Percentiles rank a stretch among this genome's conserved stretches.
These are phyloP conservation scores for Yamadazyma trypodendri DNA, from an alignment of 1,139 yeast species.

Conservation along the genomic window DNA sequence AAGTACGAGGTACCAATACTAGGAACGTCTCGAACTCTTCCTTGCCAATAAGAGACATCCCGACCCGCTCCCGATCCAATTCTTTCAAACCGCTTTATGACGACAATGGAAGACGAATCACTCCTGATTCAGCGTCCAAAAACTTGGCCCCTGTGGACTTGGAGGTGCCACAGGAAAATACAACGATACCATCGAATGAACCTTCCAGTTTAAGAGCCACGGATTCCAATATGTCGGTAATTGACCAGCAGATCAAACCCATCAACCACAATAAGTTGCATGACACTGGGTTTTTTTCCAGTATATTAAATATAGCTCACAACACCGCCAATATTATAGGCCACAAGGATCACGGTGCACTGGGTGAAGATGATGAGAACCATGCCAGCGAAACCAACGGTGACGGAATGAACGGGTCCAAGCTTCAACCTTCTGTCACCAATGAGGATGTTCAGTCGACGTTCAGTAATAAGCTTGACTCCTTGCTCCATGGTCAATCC, in stretches of 20 bases:
- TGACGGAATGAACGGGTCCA: no score
- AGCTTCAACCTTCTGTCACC: neutral
- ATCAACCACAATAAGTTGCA: conserved; percentile 7
- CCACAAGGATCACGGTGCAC: conserved; percentile 5
- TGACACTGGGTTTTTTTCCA: conserved; percentile 21
- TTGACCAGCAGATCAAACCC: conserved; percentile 9
- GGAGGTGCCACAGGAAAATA: neutral
- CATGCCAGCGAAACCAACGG: neutral
- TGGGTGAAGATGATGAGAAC: neutral
- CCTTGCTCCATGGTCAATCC: conserved; percentile 13
- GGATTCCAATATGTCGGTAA: conserved; percentile 4
- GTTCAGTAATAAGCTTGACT: conserved; percentile 20
- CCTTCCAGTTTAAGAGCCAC: neutral
- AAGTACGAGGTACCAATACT: neutral
- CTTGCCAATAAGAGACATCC: conserved; percentile 5
- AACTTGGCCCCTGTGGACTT: neutral
- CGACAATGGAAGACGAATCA: conserved; percentile 8
- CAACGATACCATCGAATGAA: neutral
- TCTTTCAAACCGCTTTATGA: conserved; percentile 9
- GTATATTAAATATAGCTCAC: conserved; percentile 32
- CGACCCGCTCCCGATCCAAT: conserved; percentile 10
- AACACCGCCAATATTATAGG: conserved; percentile 14
- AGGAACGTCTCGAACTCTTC: conserved; percentile 11
- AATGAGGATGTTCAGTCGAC: conserved; percentile 9
- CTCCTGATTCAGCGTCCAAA: neutral